Evolutionary conservation across 2,329 filamentous ascomycete genomes (phyloP).

Genomic region (Trichoderma brevicompactum): DNA sequence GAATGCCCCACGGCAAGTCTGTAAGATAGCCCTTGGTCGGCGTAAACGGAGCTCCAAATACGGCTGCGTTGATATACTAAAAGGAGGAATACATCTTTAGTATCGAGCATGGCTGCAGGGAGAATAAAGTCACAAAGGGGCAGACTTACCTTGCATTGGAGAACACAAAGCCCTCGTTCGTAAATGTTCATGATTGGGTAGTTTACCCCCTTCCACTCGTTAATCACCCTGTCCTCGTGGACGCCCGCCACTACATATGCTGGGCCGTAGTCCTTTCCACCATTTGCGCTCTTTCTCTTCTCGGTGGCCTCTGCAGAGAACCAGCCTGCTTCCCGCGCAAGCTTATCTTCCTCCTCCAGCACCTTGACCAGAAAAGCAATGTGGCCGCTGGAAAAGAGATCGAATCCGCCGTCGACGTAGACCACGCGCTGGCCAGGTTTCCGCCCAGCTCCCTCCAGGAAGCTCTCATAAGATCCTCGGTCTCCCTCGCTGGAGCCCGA

Average conservation of each 20-base stretch:
- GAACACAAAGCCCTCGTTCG: conserved; percentile 90
- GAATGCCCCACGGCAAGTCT: conserved; percentile 72
- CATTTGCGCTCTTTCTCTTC: conserved; percentile 61
- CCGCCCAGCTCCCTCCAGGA: conserved; percentile 74
- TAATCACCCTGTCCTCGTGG: conserved; percentile 94
- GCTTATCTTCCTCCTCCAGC: conserved; percentile 70
- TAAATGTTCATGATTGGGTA: conserved; percentile 99
- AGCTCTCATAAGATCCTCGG: conserved; percentile 65
- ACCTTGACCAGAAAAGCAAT: conserved; percentile 91
- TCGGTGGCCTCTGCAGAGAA: conserved; percentile 66
- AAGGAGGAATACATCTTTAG: neutral
- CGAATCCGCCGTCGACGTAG: conserved; percentile 96
- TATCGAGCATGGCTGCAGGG: no score
- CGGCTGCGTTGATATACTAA: conserved; percentile 82
- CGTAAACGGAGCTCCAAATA: conserved; percentile 89
- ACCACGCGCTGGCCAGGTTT: conserved; percentile 81
- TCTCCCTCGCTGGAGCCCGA: conserved; percentile 53
- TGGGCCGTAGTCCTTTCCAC: conserved; percentile 74
- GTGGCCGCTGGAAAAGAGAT: conserved; percentile 94
- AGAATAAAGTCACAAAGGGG: neutral
- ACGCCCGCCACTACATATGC: conserved; percentile 91
- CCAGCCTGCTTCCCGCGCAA: conserved; percentile 73
- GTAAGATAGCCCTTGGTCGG: conserved; percentile 79
- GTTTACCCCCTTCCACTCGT: conserved; percentile 95
- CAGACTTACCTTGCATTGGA: conserved; percentile 80